These are phyloP conservation scores for Mycena indigotica DNA, from an alignment of 768 basidiomycete genomes.

Conservation along the genomic window DNA sequence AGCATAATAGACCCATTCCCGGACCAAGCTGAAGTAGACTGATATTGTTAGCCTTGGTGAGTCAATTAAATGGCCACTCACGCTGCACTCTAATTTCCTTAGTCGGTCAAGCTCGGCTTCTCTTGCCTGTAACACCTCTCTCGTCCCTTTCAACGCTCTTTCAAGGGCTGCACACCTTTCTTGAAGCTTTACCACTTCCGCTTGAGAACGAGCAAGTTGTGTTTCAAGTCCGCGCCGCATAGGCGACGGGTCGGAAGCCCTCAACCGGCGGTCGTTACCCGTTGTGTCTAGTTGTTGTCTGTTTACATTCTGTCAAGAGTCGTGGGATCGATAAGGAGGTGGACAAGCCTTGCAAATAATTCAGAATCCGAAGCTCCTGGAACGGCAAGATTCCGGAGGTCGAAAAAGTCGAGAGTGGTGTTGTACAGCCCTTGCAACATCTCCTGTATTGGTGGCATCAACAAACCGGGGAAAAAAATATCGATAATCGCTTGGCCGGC, in stretches of 20 bases:
- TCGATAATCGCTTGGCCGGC: constrained; percentile 21
- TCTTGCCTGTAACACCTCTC: constrained; percentile 56
- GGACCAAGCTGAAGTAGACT: constrained; percentile 6
- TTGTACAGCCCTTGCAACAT: constrained; percentile 51
- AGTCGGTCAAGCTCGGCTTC: constrained; percentile 64
- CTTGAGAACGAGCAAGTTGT: constrained; percentile 55
- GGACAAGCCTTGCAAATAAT: constrained; percentile 31
- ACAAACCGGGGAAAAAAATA: constrained; percentile 24
- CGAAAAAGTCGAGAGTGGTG: constrained; percentile 62
- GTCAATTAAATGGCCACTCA: no score
- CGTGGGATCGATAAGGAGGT: constrained; percentile 45
- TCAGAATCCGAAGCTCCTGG: constrained; percentile 28
- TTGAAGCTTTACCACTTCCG: constrained; percentile 56
- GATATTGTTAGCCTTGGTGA: no score
- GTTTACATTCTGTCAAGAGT: constrained; percentile 43
- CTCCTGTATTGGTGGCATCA: constrained; percentile 25
- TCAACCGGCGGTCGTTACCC: constrained; percentile 42
- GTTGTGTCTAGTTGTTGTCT: constrained; percentile 51
- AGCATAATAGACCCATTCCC: constrained; percentile 24
- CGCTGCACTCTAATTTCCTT: no score
- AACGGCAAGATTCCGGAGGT: constrained; percentile 41
- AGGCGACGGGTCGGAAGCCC: constrained; percentile 42
- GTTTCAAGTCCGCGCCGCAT: constrained; percentile 63
- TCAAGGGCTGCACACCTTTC: constrained; percentile 68
- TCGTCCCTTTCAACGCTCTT: constrained; percentile 62